phyloP scores from a whole-genome alignment of 106 monocot genomes.

The Phalaenopsis equestris region DNA sequence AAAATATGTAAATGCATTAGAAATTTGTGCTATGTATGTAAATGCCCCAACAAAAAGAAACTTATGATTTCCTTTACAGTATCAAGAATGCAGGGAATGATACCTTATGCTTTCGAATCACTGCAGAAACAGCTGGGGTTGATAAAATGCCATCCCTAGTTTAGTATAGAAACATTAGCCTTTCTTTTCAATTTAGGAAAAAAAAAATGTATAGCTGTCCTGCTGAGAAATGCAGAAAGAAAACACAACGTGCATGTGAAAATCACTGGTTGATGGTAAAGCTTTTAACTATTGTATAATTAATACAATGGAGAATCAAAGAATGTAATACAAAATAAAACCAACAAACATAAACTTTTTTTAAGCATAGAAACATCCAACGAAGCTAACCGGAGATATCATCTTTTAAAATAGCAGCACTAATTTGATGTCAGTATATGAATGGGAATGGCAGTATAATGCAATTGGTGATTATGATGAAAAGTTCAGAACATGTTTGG shows the following conservation, averaged over 20 bases:
- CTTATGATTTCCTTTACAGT: neutral
- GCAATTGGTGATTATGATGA: neutral
- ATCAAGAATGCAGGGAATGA: neutral
- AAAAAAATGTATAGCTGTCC: neutral
- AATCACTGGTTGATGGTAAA: too few species aligned
- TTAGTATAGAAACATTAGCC: neutral
- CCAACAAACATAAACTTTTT: neutral
- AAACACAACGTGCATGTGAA: too few species aligned
- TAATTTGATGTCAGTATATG: neutral
- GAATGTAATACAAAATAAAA: neutral
- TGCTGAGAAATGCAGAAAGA: neutral
- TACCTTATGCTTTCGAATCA: slow-evolving; percentile 82
- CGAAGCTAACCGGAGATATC: neutral
- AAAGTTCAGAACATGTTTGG: neutral
- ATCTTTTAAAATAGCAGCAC: neutral
- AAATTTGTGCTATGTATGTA: too few species aligned
- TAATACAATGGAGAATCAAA: neutral
- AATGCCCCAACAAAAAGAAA: too few species aligned
- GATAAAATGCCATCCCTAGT: slow-evolving; percentile 86
- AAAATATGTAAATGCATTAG: too few species aligned
- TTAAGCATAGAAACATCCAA: neutral
- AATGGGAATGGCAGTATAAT: neutral
- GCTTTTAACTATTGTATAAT: neutral
- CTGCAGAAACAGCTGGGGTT: slow-evolving; percentile 98
- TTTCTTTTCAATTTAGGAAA: slow-evolving; percentile 3